Evolutionary conservation across 2,329 filamentous ascomycete species (phyloP), one percentile per base, ranked within the genome.

Genomic region (Talaromyces sp.): DNA sequence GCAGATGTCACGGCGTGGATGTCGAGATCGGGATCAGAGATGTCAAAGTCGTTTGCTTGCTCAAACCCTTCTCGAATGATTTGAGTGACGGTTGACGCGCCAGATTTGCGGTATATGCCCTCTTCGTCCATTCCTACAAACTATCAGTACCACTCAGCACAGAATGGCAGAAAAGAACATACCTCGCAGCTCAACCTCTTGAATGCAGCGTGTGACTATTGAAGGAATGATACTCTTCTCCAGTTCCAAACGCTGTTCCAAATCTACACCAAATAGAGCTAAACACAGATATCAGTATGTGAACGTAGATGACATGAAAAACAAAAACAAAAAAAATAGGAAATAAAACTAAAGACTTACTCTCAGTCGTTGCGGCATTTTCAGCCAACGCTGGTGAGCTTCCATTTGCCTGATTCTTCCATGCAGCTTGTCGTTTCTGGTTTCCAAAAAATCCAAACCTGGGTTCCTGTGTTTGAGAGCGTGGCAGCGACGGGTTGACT

Each of bases 51-150:
- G 64, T 73, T 71, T n/a, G 86, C 88, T 75, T 88, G 89, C 75
- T 97, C 93, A 73, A 99, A 98, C 12, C 93, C 92, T 68, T 93
- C 90, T 71, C 93, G 91, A 69, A 99, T 91, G 71, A 86, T 83
- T 75, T 96, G 96, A 73, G 96, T 90, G 75, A 96, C 92, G 8
- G 91, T 92, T 70, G 90, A 92, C 68, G 93, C 95, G 63, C 95
- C 95, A 58, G 93, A 96, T 82, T 99, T 99, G 71, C 95, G 88
- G 79, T 99, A 99, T 69, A 99, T 96, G 66, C 95, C 95, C 79
- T 98, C 95, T 69, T 96, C 86, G 70, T 98, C 93, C 91, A 99
- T 96, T 52, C 83, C 82, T 83, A 62, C 28, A 50, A 42, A 44
- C 14, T 1, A 23, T 57, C 21, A 57, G 35, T 18, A 39, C 12